Base-by-base conservation (phyloP, 2,329 filamentous ascomycete genomes). In the Talaromyces pinophilus region DNA sequence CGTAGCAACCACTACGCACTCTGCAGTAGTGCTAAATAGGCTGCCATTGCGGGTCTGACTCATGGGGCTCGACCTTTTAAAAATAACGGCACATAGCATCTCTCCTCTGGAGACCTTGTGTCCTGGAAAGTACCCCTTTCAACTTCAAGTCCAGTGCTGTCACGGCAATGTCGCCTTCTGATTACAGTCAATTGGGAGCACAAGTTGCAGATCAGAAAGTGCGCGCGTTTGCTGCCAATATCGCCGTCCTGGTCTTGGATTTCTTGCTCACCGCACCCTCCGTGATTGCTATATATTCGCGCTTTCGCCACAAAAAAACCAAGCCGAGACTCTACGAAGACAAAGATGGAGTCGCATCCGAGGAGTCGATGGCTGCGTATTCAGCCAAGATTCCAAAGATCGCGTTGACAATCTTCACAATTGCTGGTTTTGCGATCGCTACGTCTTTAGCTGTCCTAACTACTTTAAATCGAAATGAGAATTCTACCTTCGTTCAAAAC, bases 331-430 rank as follows among this genome's bases (percentile, higher is more conserved):
- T 83, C 13, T 93, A 93, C 72, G 81, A 88, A 70, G 91, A 93
- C 72, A 79, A 83, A 68, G 91, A 93, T 77, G 91, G 91, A 59
- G 82, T 84, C 69, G 89, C 88, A 38, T 90, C 87, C 0, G 82
- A 86, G 48, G 87, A 90, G 72, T 87, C 88, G 1, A 74, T 87
- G 62, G 82, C 83, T 25, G 82, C 82, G 46, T 93, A 89, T 73
- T 90, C 89, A 33, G 84, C 86, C 69, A 85, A 80, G 66, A 72
- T 82, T 66, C 83, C 88, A 63, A 90, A 89, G 73, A 68, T 80
- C 3, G 73, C 82, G 25, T 81, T 91, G 54, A 73, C 87, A 4
- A 40, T 87, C 3, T 82, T 86, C n/a, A 84, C 87, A 0, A 65
- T 82, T 13, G 67, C 81, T 44, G 89, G 88, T 1, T 77, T 87